phyloP scores from a whole-genome alignment of 2,329 filamentous ascomycete genomes.

The Camptophora hylomeconis region DNA sequence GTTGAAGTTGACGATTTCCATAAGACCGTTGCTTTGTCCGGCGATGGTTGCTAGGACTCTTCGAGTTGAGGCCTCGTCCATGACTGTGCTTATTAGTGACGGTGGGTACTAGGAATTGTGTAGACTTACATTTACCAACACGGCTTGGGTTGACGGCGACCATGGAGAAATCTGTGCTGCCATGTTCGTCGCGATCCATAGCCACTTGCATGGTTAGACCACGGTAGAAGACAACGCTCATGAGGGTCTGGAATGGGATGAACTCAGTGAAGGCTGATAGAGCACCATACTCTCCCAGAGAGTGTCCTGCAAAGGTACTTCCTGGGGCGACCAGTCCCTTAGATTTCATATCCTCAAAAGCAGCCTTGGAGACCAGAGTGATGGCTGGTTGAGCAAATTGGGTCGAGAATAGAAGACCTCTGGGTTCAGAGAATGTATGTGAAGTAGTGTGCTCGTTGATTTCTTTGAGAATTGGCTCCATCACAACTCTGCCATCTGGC shows the following conservation, averaged over 20 bases:
- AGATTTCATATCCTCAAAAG: slow-evolving; percentile 18
- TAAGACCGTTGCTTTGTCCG: slow-evolving; percentile 13
- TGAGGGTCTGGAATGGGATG: slow-evolving; percentile 19
- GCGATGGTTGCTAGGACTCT: slow-evolving; percentile 17
- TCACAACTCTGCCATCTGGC: slow-evolving; percentile 4
- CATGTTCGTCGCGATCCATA: slow-evolving; percentile 18
- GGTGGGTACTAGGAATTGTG: neutral
- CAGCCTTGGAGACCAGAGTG: slow-evolving; percentile 20
- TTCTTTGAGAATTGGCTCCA: too few species aligned
- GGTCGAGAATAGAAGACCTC: slow-evolving; percentile 22
- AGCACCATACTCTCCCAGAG: slow-evolving; percentile 22
- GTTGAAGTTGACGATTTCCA: slow-evolving; percentile 26
- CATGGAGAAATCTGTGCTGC: slow-evolving; percentile 20
- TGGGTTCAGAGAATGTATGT: slow-evolving; percentile 19
- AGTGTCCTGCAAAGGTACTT: slow-evolving; percentile 20
- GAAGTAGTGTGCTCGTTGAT: slow-evolving; percentile 16
- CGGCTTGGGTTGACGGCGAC: slow-evolving; percentile 20
- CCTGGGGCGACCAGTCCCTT: slow-evolving; percentile 18
- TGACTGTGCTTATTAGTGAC: slow-evolving; percentile 5
- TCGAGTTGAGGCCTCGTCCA: slow-evolving; percentile 18
- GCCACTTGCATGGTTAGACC: slow-evolving; percentile 24
- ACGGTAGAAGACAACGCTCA: slow-evolving; percentile 21
- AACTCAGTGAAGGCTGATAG: slow-evolving; percentile 19
- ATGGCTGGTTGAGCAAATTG: slow-evolving; percentile 25
- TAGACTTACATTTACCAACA: slow-evolving; percentile 5